A percentile compares a stretch with the other conserved stretches of the same genome.
Conservation (phyloP, 225 moss, liverwort and hornwort genomes). For the Marchantia polymorpha region DNA sequence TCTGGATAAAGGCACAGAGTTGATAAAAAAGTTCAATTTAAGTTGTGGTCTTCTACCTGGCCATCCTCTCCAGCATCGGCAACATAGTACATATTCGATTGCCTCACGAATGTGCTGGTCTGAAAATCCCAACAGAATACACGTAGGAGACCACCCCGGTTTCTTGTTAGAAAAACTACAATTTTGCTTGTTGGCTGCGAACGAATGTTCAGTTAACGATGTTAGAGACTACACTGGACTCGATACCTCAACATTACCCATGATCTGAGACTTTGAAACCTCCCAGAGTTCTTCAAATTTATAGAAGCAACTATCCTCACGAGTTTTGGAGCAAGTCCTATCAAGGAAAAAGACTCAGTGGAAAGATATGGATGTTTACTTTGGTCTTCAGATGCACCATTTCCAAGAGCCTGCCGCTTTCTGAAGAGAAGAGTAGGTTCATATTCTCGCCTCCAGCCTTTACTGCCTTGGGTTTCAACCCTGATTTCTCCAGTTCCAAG, state of each 20-base stretch:
- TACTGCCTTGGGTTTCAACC: neutral
- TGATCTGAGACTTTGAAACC: neutral
- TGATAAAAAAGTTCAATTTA: neutral
- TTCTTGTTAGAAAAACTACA: neutral
- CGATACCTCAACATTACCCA: neutral
- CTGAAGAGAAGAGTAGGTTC: constrained; percentile 2
- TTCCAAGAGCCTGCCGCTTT: neutral
- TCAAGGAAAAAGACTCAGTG: neutral
- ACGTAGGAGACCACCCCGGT: neutral
- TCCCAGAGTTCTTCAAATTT: too few relatives aligned
- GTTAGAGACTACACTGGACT: neutral
- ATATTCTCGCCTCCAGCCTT: neutral
- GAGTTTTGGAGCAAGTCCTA: neutral
- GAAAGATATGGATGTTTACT: neutral
- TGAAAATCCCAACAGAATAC: neutral
- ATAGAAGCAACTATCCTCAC: neutral
- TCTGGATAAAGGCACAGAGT: neutral
- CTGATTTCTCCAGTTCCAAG: too few relatives aligned
- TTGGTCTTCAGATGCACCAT: neutral
- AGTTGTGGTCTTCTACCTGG: neutral
- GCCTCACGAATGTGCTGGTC: neutral
- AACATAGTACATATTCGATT: neutral
- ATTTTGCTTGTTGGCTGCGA: neutral
- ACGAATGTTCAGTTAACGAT: neutral
- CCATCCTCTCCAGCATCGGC: constrained; percentile 6